Percentiles rank a stretch among this genome's conserved stretches.
Conservation (phyloP, 2,329 filamentous ascomycete genomes). For the Fusarium sp. region DNA sequence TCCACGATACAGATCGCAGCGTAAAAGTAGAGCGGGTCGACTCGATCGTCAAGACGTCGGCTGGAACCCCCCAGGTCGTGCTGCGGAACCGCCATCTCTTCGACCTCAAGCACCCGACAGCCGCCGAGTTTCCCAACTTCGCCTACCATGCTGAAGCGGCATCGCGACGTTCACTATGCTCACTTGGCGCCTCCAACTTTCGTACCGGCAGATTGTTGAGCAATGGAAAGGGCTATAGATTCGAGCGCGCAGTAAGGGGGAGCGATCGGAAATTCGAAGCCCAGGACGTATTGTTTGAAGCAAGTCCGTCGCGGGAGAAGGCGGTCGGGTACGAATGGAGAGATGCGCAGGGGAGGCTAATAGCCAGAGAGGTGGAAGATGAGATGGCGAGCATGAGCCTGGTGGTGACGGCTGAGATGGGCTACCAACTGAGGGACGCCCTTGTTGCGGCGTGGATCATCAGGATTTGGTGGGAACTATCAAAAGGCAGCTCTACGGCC, state of each 20-base stretch:
- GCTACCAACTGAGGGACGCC: slow-evolving; percentile 50
- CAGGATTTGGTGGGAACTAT: slow-evolving; percentile 54
- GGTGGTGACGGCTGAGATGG: slow-evolving; percentile 52
- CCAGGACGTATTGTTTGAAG: slow-evolving; percentile 50
- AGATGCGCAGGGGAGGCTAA: slow-evolving; percentile 45
- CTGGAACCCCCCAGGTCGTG: slow-evolving; percentile 46
- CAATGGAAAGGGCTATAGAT: slow-evolving; percentile 46
- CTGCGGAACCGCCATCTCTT: slow-evolving; percentile 53
- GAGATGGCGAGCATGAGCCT: slow-evolving; percentile 49
- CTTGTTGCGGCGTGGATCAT: slow-evolving; percentile 56
- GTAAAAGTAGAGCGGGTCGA: slow-evolving; percentile 54
- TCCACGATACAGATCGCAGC: slow-evolving; percentile 52
- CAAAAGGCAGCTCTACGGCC: slow-evolving; percentile 51
- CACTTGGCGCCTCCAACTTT: slow-evolving; percentile 51
- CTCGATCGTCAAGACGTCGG: slow-evolving; percentile 42
- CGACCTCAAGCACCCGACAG: slow-evolving; percentile 53
- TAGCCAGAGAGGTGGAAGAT: slow-evolving; percentile 53
- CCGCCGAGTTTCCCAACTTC: slow-evolving; percentile 50
- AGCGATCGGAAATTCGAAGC: slow-evolving; percentile 44
- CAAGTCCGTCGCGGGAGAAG: slow-evolving; percentile 43
- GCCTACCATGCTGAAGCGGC: slow-evolving; percentile 53
- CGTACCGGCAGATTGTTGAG: slow-evolving; percentile 42
- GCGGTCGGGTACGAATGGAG: slow-evolving; percentile 54
- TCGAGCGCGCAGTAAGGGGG: slow-evolving; percentile 50
- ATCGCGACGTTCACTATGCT: slow-evolving; percentile 49